Base-by-base conservation (phyloP, 306 rosid genomes). In the Hippophae tibetana region DNA sequence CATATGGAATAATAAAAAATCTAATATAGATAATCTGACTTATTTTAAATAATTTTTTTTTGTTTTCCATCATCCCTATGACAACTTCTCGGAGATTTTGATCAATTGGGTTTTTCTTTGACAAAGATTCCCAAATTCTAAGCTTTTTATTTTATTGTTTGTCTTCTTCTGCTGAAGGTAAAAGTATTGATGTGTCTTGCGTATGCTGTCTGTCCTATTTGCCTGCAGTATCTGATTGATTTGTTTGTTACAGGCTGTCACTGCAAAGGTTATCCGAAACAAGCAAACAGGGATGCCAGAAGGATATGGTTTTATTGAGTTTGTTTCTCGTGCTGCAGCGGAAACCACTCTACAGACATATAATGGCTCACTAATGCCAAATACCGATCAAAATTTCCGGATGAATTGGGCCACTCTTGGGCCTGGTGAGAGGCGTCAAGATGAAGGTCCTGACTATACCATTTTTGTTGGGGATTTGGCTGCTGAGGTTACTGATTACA, bases 351-450 rank as follows among this genome's bases (percentile, higher is more conserved):
- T 83, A 64, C 83, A 75, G 55, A 52, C 73, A 0, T 83, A 18
- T 53, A 83, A 83, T 51, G 89, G 89, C 0, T 42, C 81, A 1
- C 27, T 69, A n/a, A 83, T 83, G 86, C 89, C 89, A 43, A 74
- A 58, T 58, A 69, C 79, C 0, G 82, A 76, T 23, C 89, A 83
- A 64, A 83, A 72, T 69, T 83, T 80, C 63, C 73, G 86, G 58
- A 63, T 83, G 59, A 83, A 83, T 63, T 83, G 89, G 89, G 89
- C 89, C 3, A 80, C 86, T 7, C 79, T 81, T 52, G 82, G 86
- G 61, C 81, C 89, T 43, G 89, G 89, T 0, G 89, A 83, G 79
- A 72, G 79, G 67, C 89, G 86, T 8, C 89, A 80, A 62, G 89
- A 83, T 14, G 89, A 83, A 11, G 81, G 83, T 52, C 86, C 79